Evolutionary conservation across 257 asterid species (phyloP).

Genomic region (Przewalskia tangutica): DNA sequence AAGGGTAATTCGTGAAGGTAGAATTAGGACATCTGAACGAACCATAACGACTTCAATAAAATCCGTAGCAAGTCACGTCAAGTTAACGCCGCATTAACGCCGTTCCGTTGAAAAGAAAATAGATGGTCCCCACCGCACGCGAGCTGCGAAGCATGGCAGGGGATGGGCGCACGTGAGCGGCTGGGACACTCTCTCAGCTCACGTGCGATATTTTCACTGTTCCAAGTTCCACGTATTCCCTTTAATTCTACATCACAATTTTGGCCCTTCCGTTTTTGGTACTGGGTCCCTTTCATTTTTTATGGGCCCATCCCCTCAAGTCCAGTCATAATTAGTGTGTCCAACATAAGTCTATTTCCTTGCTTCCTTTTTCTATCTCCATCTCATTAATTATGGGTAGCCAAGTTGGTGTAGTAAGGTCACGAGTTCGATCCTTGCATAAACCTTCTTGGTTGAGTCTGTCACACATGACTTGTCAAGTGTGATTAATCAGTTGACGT

Average conservation of each 20-base stretch:
- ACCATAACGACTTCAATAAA: not conserved
- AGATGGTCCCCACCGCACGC: slow-evolving; percentile 6
- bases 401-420: no score
- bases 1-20: not conserved
- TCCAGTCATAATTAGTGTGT: not conserved
- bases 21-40: not conserved
- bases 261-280: not conserved
- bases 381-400: not conserved
- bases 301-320: not conserved
- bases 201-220: not conserved
- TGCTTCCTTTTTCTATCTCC: not conserved
- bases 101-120: not conserved
- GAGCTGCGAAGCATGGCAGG: not conserved
- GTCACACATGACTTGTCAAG: no score
- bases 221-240: not conserved
- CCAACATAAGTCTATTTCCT: not conserved
- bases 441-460: no score
- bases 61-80: not conserved
- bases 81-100: not conserved
- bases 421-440: no score
- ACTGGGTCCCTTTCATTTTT: not conserved
- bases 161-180: slow-evolving; percentile 1
- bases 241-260: not conserved
- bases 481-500: no score
- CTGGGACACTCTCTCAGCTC: not conserved